phyloP scores from a whole-genome alignment of 1,284 basidiomycete species.

The Ustilago esculenta region DNA sequence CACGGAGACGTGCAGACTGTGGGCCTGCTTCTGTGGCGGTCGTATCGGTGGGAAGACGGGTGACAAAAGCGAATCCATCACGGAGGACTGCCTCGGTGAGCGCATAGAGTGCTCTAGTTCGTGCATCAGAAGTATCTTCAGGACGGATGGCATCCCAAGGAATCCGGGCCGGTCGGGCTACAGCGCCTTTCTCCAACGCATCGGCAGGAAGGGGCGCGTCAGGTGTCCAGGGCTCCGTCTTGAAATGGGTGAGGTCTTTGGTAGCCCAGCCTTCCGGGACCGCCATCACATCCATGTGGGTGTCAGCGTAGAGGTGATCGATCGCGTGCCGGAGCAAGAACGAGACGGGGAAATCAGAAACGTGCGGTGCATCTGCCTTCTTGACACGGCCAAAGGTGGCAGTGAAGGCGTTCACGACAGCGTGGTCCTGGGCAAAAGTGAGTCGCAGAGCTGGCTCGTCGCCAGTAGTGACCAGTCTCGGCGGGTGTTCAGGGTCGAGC shows the following conservation, averaged over 20 bases:
- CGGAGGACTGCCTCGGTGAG: constrained; percentile 67
- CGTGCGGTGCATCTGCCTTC: constrained; percentile 32
- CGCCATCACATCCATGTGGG: constrained; percentile 59
- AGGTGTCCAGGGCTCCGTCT: constrained; percentile 36
- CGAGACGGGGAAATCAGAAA: constrained; percentile 68
- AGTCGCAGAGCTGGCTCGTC: constrained; percentile 39
- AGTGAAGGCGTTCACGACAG: constrained; percentile 58
- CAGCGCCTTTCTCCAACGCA: constrained; percentile 8
- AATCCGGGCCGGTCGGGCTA: constrained; percentile 73
- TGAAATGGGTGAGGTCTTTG: constrained; percentile 52
- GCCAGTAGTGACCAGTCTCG: constrained; percentile 19
- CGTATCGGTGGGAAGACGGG: constrained; percentile 72
- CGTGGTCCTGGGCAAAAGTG: constrained; percentile 37
- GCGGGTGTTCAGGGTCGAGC: constrained; percentile 68
- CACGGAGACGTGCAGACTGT: constrained; percentile 37
- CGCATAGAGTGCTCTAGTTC: constrained; percentile 55
- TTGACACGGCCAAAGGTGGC: constrained; percentile 38
- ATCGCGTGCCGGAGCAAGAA: constrained; percentile 69
- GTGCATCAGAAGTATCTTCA: constrained; percentile 6
- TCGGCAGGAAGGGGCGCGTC: constrained; percentile 9
- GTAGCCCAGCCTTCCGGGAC: constrained; percentile 55
- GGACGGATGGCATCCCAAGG: constrained; percentile 42
- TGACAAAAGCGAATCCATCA: constrained; percentile 72
- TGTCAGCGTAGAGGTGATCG: constrained; percentile 65
- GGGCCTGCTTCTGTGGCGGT: constrained; percentile 48